Evolutionary conservation across 2,329 filamentous ascomycete species (phyloP), one percentile per base, ranked within the genome.

Genomic region (Arthroderma sp.): DNA sequence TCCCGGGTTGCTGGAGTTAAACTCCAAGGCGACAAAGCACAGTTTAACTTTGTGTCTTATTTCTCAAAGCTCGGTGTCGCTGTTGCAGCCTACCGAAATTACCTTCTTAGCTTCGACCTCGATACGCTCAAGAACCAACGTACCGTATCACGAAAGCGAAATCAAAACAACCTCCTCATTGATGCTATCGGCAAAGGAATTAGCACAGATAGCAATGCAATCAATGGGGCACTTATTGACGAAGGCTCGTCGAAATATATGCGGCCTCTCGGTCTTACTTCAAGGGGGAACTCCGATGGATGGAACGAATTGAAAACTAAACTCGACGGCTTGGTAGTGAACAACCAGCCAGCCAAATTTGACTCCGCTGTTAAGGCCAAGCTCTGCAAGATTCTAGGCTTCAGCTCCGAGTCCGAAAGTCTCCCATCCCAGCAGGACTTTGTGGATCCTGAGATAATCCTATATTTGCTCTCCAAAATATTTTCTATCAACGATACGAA

Each of bases 71-170:
- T 68, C 22, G 61, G 62, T 22, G 57, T 68, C 37, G 61, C 64
- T 8, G 56, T 71, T 27, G 68, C 65, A 8, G 58, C 59, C 11
- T 61, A 61, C 40, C 62, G 63, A 38, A 63, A 60, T 33, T 61
- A 61, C 4, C 53, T 71, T n/a, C 52, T 70, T 38, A 64, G 64
- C 4, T 66, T 70, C 42, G 68, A 71, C 45, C 50, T 71, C 38
- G 61, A 55, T 34, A 53, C 60, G 27, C 52, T 61, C 11, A 50
- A 61, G 40, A 55, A 49, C 29, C 50, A 55, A 6, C 51, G 53
- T 3, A 56, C 53, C 5, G 50, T 53, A 10, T 60, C 57, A 27
- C 53, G 61, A n/a, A 67, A 67, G 52, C 58, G 63, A 6, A 56
- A 61, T 5, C 57, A 62, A 15, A 62, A 64, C 43, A 63, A 63